Base-by-base conservation (phyloP, 2,329 filamentous ascomycete genomes). In the Aspergillus clavatus region DNA sequence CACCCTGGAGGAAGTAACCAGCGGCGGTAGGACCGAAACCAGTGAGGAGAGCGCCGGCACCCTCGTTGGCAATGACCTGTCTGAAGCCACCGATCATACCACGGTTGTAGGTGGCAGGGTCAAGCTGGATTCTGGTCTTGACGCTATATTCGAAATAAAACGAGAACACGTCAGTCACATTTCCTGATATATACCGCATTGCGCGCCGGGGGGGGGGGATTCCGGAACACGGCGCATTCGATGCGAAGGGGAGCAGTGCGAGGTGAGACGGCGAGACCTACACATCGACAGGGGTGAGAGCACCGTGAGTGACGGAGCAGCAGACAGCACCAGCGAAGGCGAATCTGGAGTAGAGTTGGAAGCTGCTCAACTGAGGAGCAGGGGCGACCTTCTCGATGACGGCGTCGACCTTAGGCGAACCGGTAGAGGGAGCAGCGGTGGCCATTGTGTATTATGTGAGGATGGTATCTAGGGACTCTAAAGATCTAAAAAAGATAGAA, bases 251-350 rank as follows among this genome's bases (percentile, higher is more conserved):
- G 19, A 12, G 22, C 21, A 69, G 55, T n/a, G 54, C 66, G 19
- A 63, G 62, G 61, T 19, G 21, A 26, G 45, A 18, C 42, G 29
- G 16, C 14, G 36, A 46, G 51, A 87, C 91, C 74, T 93, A 97
- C 91, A 98, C 93, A 87, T 98, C 93, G 73, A 98, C 89, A 68
- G 93, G 93, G 61, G 93, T 98, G 65, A 97, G 84, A 67, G 81
- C 86, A 74, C 91, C 93, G 82, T 98, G 93, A 69, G 93, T 98
- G 76, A 97, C 78, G 63, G 90, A 93, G 76, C 93, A 98, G 84
- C 93, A 96, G 79, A 97, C 78, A 63, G 93, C 93, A 76, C 93
- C 93, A 65, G 93, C 90, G 65, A 98, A 86, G 75, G 93, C 91
- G 78, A 96, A 96, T 75, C 89, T 83, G 64, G 88, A 87, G 84